Evolutionary conservation across 2,329 filamentous ascomycete genomes (phyloP), one percentile per base, ranked within the genome.

Genomic region (Ophiosphaerella herpotricha): DNA sequence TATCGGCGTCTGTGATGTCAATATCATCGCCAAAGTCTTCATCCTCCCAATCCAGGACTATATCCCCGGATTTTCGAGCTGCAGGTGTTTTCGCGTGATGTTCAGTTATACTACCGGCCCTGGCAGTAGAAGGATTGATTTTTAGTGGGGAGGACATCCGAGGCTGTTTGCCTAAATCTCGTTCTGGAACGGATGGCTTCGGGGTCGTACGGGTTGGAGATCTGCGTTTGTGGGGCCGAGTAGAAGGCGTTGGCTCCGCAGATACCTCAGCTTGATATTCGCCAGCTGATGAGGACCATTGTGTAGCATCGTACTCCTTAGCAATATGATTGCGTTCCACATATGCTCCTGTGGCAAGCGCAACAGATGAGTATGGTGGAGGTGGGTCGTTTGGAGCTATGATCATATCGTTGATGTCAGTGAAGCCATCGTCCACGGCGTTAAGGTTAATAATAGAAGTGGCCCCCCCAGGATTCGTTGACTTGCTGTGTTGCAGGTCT

Each of bases 281-380:
- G 5, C 63, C 58, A 34, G 60, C 52, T 48, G 39, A 57, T 24
- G 36, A 42, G 26, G 26, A 29, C 26, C 26, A 29, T 29, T 29
- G 5, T 29, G 26, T 11, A 29, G 26, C 26, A 29, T 29, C 11
- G 11, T 11, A 7, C 2, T 29, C 26, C 7, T 6, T 18, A 8
- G 3, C n/a, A 35, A 14, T 9, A 35, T 24, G 42, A 26, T 52
- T 49, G 23, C 58, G 43, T 9, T 57, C 47, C 34, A 46, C 47
- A 9, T 35, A 23, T 29, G 42, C 36, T 16, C 40, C 38, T 45
- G 37, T 46, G 32, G 32, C 45, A 9, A 42, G 43, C 29, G 70
- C 66, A 23, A 76, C 65, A 0, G 75, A 78, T 2, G 77, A 80
- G 52, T 79, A 80, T 4, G 78, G 78, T 7, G 71, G 71, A 14